Percentiles rank a stretch among this genome's conserved stretches.
Evolutionary conservation across 331 rosid species (phyloP).

Genomic region (Acacia pycnantha): DNA sequence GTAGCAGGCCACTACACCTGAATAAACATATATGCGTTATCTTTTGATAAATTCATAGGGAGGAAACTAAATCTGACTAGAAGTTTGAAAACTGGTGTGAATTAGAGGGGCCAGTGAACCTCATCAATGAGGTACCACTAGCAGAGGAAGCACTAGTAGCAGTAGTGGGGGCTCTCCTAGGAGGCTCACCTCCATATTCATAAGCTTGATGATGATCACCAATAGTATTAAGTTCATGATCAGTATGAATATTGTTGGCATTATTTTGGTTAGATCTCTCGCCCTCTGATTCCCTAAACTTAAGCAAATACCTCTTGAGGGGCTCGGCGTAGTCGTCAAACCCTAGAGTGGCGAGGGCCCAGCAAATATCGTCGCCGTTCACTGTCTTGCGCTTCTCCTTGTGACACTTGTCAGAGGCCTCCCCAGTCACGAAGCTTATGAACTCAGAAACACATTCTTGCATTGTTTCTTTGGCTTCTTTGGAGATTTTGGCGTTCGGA

Average conservation of each 20-base stretch:
- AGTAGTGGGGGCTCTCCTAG: background rate
- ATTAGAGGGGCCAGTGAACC: conserved; percentile 32
- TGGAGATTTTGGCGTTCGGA: conserved; percentile 80
- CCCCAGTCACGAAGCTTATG: conserved; percentile 92
- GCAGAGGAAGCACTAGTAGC: background rate
- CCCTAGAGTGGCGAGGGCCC: conserved; percentile 75
- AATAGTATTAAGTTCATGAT: background rate
- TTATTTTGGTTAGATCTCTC: conserved; percentile 67
- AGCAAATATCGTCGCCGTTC: conserved; percentile 91
- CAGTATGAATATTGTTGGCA: background rate
- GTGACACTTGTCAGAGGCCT: conserved; percentile 94
- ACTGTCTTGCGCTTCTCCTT: conserved; percentile 96
- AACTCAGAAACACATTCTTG: conserved; percentile 97
- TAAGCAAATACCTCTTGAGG: conserved; percentile 68
- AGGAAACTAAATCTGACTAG: background rate
- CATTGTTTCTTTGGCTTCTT: conserved; percentile 95
- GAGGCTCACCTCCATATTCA: background rate
- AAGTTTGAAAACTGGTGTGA: conserved; percentile 34
- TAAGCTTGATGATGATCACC: background rate
- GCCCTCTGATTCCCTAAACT: conserved; percentile 75
- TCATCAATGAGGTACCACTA: background rate
- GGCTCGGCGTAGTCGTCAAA: conserved; percentile 93
- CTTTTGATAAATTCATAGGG: background rate
- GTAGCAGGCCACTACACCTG: conserved; percentile 3
- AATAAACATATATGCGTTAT: background rate